A percentile compares a stretch with the other conserved stretches of the same genome.
phyloP scores from a whole-genome alignment of 2,329 filamentous ascomycete genomes.

The Cladosporium velox region DNA sequence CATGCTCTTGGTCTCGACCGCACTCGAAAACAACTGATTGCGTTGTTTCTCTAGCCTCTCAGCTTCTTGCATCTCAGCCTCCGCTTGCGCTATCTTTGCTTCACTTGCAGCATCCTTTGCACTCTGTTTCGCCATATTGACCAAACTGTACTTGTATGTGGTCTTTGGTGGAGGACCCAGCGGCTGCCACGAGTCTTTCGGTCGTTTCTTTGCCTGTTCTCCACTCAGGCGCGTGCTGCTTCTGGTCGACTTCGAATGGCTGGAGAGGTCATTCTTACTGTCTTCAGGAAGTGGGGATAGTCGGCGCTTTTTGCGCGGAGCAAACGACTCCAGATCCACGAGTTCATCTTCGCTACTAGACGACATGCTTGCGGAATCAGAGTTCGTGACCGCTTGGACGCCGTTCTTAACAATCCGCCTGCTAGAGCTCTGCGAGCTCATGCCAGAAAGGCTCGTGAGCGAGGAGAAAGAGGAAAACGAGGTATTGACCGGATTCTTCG shows the following conservation, averaged over 20 bases:
- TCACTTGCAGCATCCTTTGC: conserved; percentile 30
- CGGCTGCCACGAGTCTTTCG: conserved; percentile 18
- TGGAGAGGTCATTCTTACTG: not conserved
- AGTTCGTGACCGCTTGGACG: conserved; percentile 52
- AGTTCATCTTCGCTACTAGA: conserved; percentile 35
- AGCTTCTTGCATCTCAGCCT: conserved; percentile 25
- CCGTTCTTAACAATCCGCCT: conserved; percentile 58
- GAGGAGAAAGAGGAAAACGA: conserved; percentile 36
- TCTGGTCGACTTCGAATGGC: not conserved
- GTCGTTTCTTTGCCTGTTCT: conserved; percentile 16
- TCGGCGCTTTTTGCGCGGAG: conserved; percentile 34
- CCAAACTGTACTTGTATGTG: conserved; percentile 34
- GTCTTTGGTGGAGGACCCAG: conserved; percentile 27
- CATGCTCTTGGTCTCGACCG: conserved; percentile 24
- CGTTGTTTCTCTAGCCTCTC: conserved; percentile 24
- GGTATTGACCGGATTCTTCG: conserved; percentile 15
- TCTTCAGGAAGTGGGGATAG: conserved; percentile 27
- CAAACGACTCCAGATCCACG: conserved; percentile 35
- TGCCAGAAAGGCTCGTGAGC: conserved; percentile 32
- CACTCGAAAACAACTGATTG: conserved; percentile 19
- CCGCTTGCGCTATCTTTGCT: conserved; percentile 31
- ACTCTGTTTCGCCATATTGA: conserved; percentile 31
- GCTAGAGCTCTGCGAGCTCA: conserved; percentile 45
- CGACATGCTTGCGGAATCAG: conserved; percentile 37
- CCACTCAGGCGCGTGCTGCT: conserved; percentile 16